A percentile compares a stretch with the other conserved stretches of the same genome.
Conservation (phyloP, 164 flowering plant genomes). For the Santalum album region DNA sequence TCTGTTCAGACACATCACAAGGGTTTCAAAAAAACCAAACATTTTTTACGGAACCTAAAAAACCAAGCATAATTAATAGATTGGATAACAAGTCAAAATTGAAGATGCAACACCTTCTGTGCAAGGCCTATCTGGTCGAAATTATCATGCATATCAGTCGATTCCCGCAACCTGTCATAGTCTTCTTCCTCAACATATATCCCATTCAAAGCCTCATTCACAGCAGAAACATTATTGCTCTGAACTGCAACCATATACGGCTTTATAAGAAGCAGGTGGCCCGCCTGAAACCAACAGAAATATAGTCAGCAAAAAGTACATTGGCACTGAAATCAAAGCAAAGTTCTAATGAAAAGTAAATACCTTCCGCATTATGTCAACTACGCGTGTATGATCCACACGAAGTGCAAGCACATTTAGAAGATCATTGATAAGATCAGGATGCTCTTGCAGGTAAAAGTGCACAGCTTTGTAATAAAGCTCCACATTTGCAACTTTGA, state of each 20-base stretch:
- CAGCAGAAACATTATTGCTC: constrained; percentile 92
- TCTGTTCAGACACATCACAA: constrained; percentile 33
- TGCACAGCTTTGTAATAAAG: constrained; percentile 97
- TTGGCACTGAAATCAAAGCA: neutral
- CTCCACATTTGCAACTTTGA: constrained; percentile 97
- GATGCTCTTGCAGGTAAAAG: constrained; percentile 97
- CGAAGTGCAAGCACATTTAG: constrained; percentile 94
- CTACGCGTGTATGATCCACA: constrained; percentile 93
- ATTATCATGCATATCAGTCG: constrained; percentile 89
- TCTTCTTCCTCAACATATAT: constrained; percentile 93
- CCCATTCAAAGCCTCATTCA: constrained; percentile 90
- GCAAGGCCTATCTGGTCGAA: constrained; percentile 98
- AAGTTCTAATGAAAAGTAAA: neutral
- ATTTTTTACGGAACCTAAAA: neutral
- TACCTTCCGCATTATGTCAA: constrained; percentile 99
- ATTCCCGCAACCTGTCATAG: constrained; percentile 88
- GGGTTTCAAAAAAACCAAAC: neutral
- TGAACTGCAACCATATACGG: constrained; percentile 99
- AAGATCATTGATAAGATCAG: constrained; percentile 86
- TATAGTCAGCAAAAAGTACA: neutral
- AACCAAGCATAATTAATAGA: neutral
- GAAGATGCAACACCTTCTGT: constrained; percentile 67
- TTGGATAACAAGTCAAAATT: too few species aligned
- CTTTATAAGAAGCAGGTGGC: constrained; percentile 83
- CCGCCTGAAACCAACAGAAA: constrained; percentile 55